Evolutionary conservation across 1,284 basidiomycete genomes (phyloP).

Genomic region (Marasmius sp.): DNA sequence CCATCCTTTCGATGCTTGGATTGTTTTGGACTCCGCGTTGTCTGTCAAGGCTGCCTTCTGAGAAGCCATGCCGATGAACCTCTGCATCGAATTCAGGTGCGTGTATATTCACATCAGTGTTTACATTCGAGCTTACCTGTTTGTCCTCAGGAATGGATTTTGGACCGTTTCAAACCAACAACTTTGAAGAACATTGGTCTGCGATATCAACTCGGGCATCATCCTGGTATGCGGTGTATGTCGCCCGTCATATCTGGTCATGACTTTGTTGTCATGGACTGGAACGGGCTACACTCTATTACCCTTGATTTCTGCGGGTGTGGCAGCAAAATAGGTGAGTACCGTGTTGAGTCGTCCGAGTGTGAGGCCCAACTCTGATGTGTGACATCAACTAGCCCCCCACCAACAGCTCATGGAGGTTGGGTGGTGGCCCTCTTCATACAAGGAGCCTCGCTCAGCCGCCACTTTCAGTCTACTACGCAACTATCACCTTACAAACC

Average conservation of each 20-base stretch:
- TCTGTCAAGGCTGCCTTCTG: slow-evolving; percentile 8
- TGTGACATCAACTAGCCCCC: too few species aligned
- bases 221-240: too few species aligned
- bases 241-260: neutral
- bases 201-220: neutral
- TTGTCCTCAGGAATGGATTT: too few species aligned
- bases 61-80: neutral
- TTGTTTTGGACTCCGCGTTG: slow-evolving; percentile 6
- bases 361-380: too few species aligned
- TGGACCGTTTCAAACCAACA: too few species aligned
- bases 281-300: slow-evolving; percentile 17
- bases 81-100: slow-evolving; percentile 8
- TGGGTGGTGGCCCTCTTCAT: slow-evolving; percentile 20
- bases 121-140: too few species aligned
- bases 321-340: neutral
- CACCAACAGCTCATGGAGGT: slow-evolving; percentile 17
- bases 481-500: slow-evolving; percentile 17
- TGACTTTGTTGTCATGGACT: slow-evolving; percentile 13
- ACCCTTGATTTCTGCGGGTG: slow-evolving; percentile 21
- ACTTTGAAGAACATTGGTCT: neutral
- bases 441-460: slow-evolving; percentile 16
- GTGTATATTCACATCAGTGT: too few species aligned
- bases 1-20: slow-evolving; percentile 11
- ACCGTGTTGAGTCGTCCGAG: too few species aligned
- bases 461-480: slow-evolving; percentile 17